Base-by-base conservation (phyloP, 345 rosid species). In the Moricandia moricandioides region DNA sequence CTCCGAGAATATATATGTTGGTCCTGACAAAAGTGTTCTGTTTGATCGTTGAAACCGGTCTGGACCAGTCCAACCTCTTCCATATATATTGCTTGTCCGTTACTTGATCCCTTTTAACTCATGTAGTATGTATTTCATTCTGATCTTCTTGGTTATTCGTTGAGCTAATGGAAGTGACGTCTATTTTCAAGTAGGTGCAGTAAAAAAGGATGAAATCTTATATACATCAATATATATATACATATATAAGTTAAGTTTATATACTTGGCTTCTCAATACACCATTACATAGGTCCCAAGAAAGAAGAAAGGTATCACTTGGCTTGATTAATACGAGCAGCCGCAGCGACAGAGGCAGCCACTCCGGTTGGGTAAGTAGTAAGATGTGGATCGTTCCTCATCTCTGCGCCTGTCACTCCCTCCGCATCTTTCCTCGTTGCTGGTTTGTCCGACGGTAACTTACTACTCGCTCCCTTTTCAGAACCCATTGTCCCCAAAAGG, bases 301-400 rank as follows among this genome's bases (percentile, higher is more conserved):
- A 62, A 51, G 55, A 51, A 69, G 21, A 71, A 67, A 27, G n/a
- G 54, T 64, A 11, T 73, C 65, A 79, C 65, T 74, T 79, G 35
- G 52, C 45, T 80, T 84, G 88, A 79, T 92, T 92, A 69, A 92
- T 86, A 67, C 96, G 81, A 14, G 92, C 96, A 0, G 96, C 96
- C 0, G 97, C 92, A 3, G 91, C 89, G 3, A 92, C 79, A 0
- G 96, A 85, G 26, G 97, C 93, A 0, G 96, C 84, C n/a, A 90
- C 89, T 0, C 98, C 98, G 0, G 91, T 84, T 0, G 92, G 96
- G 67, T 85, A 86, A 1, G 92, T 88, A 14, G 89, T 85, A 47
- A 92, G 85, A 73, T 80, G 74, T 1, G 98, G 96, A 64, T 88
- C 87, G 27, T 89, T 93, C 68, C 98, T 82, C 97, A 91, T 87